Evolutionary conservation across 1,284 basidiomycete species (phyloP).

Genomic region (Meira miltonrushii): DNA sequence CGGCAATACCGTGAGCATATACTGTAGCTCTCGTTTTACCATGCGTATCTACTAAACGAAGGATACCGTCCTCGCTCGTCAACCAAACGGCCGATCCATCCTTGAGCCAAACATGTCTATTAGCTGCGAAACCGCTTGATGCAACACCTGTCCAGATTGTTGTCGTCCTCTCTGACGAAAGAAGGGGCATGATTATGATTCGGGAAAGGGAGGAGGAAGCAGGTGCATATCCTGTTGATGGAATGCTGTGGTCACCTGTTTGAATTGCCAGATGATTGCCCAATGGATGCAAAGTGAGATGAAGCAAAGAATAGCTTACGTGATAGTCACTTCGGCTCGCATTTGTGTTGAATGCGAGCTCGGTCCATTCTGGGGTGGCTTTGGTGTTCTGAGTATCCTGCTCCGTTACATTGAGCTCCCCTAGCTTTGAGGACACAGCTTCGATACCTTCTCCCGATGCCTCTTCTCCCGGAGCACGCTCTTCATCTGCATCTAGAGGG

Average conservation of each 20-base stretch:
- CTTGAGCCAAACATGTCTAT: constrained; percentile 35
- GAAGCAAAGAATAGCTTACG: constrained; percentile 42
- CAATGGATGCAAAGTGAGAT: constrained; percentile 37
- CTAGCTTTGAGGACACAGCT: not conserved
- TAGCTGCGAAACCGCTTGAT: constrained; percentile 23
- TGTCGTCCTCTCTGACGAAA: constrained; percentile 21
- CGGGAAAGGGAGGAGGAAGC: constrained; percentile 18
- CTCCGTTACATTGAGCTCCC: not conserved
- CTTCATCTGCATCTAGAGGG: constrained; percentile 20
- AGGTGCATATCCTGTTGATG: constrained; percentile 14
- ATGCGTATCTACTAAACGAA: constrained; percentile 32
- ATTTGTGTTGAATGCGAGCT: constrained; percentile 43
- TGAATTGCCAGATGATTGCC: constrained; percentile 33
- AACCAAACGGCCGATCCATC: constrained; percentile 36
- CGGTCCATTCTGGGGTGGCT: constrained; percentile 19
- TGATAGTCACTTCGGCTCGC: constrained; percentile 30
- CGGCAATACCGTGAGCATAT: constrained; percentile 22
- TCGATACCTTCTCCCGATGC: not conserved
- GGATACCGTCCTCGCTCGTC: constrained; percentile 39
- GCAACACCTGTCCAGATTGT: constrained; percentile 37
- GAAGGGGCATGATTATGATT: constrained; percentile 31
- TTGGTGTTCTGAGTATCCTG: not conserved
- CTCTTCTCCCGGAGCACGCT: not conserved
- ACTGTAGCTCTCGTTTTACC: constrained; percentile 29
- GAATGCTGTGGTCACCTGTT: constrained; percentile 37